Evolutionary conservation across 371 early-diverging fungal genomes (phyloP).

Genomic region (Gilbertella persicaria): DNA sequence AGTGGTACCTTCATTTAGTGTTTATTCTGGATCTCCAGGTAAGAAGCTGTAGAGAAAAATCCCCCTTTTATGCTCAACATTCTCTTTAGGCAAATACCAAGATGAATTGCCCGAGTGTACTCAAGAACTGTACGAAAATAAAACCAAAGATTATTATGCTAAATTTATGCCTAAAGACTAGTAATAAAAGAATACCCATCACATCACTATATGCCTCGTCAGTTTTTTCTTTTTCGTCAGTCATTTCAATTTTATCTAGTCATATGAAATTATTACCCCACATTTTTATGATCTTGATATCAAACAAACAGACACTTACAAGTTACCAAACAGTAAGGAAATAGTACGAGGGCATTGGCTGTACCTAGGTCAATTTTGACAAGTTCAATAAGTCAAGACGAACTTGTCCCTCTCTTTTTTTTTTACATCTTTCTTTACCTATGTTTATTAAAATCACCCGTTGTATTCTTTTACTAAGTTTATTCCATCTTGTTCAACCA

Average conservation of each 20-base stretch:
- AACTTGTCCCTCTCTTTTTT: neutral
- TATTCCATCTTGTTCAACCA: neutral
- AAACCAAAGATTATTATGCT: conserved; percentile 76
- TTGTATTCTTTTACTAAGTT: neutral
- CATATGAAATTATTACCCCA: neutral
- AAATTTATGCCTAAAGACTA: conserved; percentile 70
- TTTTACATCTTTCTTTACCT: neutral
- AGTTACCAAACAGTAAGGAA: too few species aligned
- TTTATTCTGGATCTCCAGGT: conserved; percentile 84
- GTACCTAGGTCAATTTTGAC: neutral
- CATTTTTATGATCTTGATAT: too few species aligned
- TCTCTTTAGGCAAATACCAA: conserved; percentile 55
- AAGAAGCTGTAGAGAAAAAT: neutral
- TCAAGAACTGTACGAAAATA: conserved; percentile 74
- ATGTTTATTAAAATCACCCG: neutral
- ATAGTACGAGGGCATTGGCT: too few species aligned
- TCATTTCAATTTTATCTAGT: neutral
- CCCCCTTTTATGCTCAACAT: neutral
- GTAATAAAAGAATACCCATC: conserved; percentile 1
- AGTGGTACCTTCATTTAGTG: conserved; percentile 89
- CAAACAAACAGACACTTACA: too few species aligned
- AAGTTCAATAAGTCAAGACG: neutral
- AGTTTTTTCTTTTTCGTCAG: neutral
- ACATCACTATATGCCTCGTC: neutral
- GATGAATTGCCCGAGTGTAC: conserved; percentile 86